Base-by-base conservation (phyloP, 2,329 filamentous ascomycete species). In the Coleophoma crateriformis region DNA sequence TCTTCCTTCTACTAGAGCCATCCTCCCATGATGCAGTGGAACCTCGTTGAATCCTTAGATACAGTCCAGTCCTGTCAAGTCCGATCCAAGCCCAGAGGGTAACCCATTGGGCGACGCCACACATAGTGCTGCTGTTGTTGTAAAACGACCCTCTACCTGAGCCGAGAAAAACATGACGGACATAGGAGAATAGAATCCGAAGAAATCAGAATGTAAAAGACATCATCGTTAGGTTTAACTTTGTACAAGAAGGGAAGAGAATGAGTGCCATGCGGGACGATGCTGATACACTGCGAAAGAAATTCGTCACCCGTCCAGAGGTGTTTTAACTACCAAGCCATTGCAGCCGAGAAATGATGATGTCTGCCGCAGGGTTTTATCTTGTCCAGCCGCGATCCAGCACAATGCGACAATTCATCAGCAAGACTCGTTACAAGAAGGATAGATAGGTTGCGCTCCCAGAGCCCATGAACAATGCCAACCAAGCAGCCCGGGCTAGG, bases 361-460 rank as follows among this genome's bases (percentile, higher is more conserved):
- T 42, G 19, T 19, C 3, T 50, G 50, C 48, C 50, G 44, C 53
- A 48, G 15, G 45, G 27, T 2, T 27, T 27, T 40, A 34, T 27
- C 33, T 54, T 56, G 51, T 48, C 43, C 35, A 34, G 40, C 49
- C 50, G 45, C 45, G 48, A 48, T 50, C 54, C 53, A 50, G 54
- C 40, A 15, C 50, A 53, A 48, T 47, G 47, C 54, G 48, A 53
- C 53, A 54, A 54, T 41, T 33, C 39, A 50, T 49, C 45, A 44
- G 41, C 46, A 46, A 58, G 57, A 47, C 54, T 52, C 42, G 46
- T 52, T 40, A 17, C 51, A 38, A 52, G 59, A 54, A 60, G 50
- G 57, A 55, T 53, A 53, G 50, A 50, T 52, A 50, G 46, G 39
- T 40, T 40, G 46, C 46, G 53, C 55, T 58, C 33, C 51, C 56